Evolutionary conservation across 441 rosid genomes (phyloP).

Genomic region (Lepidium campestre): DNA sequence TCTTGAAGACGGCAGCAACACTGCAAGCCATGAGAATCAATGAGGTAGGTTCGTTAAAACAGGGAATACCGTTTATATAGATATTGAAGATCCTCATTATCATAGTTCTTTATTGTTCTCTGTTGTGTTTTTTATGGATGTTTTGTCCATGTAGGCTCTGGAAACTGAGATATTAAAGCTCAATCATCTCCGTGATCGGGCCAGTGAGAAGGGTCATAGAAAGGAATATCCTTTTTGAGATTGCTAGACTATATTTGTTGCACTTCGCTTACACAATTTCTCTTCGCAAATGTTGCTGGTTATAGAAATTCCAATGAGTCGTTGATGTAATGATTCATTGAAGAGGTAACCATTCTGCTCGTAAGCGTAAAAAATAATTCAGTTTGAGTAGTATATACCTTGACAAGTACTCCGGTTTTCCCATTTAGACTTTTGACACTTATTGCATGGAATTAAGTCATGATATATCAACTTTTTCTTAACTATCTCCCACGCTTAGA

Average conservation of each 20-base stretch:
- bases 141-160: constrained; percentile 47
- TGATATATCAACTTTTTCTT: constrained; percentile 43
- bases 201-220: constrained; percentile 76
- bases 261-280: constrained; percentile 11
- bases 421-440: constrained; percentile 11
- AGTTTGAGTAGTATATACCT: constrained; percentile 3
- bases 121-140: not conserved
- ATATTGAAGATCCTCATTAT: constrained; percentile 8
- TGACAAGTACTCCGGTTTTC: constrained; percentile 5
- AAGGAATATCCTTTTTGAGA: constrained; percentile 86
- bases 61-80: not conserved
- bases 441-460: constrained; percentile 13
- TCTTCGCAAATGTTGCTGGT: not conserved
- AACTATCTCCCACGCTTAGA: constrained; percentile 73
- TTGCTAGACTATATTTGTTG: constrained; percentile 20
- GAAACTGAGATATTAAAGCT: constrained; percentile 68
- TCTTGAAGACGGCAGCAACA: constrained; percentile 62
- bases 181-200: constrained; percentile 80
- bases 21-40: constrained; percentile 64
- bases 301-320: not conserved
- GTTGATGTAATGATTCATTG: not conserved
- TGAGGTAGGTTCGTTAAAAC: constrained; percentile 51
- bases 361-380: not conserved
- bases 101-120: not conserved
- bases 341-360: constrained; percentile 8